These are phyloP conservation scores for Trichosporon sp. DNA, from an alignment of 1,284 basidiomycete species.

Conservation along the genomic window DNA sequence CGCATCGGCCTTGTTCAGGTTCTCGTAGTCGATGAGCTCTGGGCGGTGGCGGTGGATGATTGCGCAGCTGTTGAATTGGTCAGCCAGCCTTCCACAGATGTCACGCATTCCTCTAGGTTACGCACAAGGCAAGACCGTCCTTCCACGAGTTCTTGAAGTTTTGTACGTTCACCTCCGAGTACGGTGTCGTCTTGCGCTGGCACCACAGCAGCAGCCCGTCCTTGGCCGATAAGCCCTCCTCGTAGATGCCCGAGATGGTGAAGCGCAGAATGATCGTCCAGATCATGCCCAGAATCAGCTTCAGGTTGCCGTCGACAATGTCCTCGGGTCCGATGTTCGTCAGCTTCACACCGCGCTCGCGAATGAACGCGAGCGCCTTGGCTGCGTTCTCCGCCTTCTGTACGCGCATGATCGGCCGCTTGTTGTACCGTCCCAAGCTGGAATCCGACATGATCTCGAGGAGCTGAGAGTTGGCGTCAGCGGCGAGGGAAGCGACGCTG, in stretches of 20 bases:
- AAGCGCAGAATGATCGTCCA: conserved; percentile 97
- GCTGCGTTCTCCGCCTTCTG: conserved; percentile 99
- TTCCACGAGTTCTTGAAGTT: conserved; percentile 91
- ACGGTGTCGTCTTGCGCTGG: conserved; percentile 88
- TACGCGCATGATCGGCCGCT: conserved; percentile 80
- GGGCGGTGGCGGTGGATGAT: conserved; percentile 95
- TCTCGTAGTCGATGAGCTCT: conserved; percentile 81
- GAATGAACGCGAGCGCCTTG: conserved; percentile 92
- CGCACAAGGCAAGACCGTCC: conserved; percentile 89
- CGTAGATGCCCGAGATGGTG: conserved; percentile 95
- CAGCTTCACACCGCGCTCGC: conserved; percentile 86
- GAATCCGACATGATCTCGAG: conserved; percentile 97
- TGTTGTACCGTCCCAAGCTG: conserved; percentile 86
- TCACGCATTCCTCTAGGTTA: conserved; percentile 20
- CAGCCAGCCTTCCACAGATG: conserved; percentile 9
- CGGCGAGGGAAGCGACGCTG: no score
- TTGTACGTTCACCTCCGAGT: conserved; percentile 83
- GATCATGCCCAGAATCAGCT: conserved; percentile 97
- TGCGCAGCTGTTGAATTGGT: conserved; percentile 74
- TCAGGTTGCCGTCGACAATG: conserved; percentile 95
- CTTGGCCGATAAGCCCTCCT: conserved; percentile 94
- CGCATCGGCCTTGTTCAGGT: conserved; percentile 71
- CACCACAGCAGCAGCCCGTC: conserved; percentile 96
- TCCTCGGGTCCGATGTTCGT: conserved; percentile 90
- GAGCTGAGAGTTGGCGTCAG: conserved; percentile 54